Conservation (phyloP, 805 yeast species). For the Wickerhamomyces alni region DNA sequence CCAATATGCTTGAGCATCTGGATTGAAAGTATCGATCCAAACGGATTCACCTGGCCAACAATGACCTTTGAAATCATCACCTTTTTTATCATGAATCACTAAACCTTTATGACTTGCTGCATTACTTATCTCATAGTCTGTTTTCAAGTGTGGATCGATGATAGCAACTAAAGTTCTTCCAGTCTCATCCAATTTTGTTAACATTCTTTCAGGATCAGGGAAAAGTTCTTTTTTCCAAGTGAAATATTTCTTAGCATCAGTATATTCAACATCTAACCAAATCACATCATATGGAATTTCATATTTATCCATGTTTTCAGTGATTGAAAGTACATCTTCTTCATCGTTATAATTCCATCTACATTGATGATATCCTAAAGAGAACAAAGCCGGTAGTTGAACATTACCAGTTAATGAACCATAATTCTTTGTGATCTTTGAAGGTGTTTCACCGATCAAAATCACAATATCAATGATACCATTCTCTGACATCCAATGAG, state of each 20-base stretch:
- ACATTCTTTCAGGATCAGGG: slow-evolving; percentile 69
- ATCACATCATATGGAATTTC: slow-evolving; percentile 84
- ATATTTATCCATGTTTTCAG: slow-evolving; percentile 60
- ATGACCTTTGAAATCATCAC: slow-evolving; percentile 65
- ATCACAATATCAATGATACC: slow-evolving; percentile 76
- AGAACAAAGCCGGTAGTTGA: slow-evolving; percentile 65
- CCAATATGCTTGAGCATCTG: slow-evolving; percentile 60
- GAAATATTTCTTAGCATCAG: slow-evolving; percentile 81
- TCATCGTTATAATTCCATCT: slow-evolving; percentile 96
- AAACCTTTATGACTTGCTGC: slow-evolving; percentile 34
- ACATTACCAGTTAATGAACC: slow-evolving; percentile 70
- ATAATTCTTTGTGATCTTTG: slow-evolving; percentile 52
- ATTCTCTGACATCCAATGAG: slow-evolving; percentile 94
- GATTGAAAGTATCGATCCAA: slow-evolving; percentile 86
- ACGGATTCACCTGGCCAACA: slow-evolving; percentile 98
- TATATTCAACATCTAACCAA: slow-evolving; percentile 93
- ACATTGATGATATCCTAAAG: slow-evolving; percentile 92
- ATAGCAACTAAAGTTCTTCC: slow-evolving; percentile 80
- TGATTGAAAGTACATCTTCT: slow-evolving; percentile 72
- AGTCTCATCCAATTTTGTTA: slow-evolving; percentile 55
- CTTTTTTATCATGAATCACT: slow-evolving; percentile 41
- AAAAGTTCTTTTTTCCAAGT: slow-evolving; percentile 80
- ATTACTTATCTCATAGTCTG: slow-evolving; percentile 60
- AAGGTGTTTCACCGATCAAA: slow-evolving; percentile 54
- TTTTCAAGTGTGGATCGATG: slow-evolving; percentile 88